Evolutionary conservation across 2,329 filamentous ascomycete species (phyloP).

Genomic region (Clarireedia sp.): DNA sequence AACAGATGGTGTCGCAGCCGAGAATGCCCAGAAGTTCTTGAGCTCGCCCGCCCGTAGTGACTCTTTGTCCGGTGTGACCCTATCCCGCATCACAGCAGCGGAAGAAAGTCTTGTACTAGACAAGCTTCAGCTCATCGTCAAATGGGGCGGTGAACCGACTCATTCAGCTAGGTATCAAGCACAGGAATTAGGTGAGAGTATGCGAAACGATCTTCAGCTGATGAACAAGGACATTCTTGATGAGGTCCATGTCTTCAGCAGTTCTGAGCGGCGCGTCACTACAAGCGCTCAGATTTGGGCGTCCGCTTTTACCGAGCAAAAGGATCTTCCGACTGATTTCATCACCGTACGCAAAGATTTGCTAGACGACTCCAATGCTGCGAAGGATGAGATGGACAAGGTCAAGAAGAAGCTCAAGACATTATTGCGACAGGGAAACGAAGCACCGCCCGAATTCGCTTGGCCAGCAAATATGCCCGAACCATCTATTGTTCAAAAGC

Average conservation of each 20-base stretch:
- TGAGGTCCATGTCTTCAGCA: constrained; percentile 91
- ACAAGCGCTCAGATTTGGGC: constrained; percentile 97
- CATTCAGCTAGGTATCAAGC: constrained; percentile 95
- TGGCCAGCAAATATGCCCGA: constrained; percentile 95
- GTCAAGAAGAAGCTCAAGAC: constrained; percentile 99
- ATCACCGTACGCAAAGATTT: constrained; percentile 91
- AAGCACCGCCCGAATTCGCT: constrained; percentile 91
- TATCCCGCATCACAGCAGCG: constrained; percentile 87
- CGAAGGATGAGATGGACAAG: constrained; percentile 99
- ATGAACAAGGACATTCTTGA: constrained; percentile 89
- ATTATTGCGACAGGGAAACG: constrained; percentile 81
- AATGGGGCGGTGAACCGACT: constrained; percentile 97
- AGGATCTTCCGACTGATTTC: constrained; percentile 76
- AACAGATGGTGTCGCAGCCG: constrained; percentile 8
- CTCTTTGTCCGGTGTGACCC: constrained; percentile 80
- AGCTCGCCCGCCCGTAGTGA: constrained; percentile 60
- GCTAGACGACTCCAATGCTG: constrained; percentile 93
- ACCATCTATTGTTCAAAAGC: constrained; percentile 83
- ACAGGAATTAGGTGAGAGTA: constrained; percentile 88
- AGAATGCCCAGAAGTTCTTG: constrained; percentile 17
- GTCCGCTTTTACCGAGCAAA: constrained; percentile 76
- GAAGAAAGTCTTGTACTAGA: constrained; percentile 91
- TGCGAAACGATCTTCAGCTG: constrained; percentile 87
- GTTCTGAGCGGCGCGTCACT: constrained; percentile 87
- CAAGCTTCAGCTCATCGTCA: constrained; percentile 95